Evolutionary conservation across 78 protist genomes (phyloP).

Genomic region (Bigelowiella natans): DNA sequence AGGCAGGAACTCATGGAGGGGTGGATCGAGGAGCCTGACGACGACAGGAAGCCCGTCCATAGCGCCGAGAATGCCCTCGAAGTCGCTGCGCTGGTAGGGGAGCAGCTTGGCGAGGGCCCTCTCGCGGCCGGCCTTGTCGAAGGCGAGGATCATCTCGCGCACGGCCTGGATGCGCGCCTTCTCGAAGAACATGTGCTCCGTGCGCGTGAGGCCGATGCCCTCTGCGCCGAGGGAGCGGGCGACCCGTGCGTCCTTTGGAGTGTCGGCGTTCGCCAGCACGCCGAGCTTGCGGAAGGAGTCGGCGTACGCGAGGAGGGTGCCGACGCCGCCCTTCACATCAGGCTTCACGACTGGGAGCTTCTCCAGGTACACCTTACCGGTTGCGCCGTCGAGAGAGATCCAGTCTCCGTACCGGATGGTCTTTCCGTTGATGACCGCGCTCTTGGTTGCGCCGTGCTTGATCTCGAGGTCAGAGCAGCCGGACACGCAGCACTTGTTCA

Average conservation of each 20-base stretch:
- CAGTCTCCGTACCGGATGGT: conserved; percentile 40
- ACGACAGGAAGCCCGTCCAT: conserved; percentile 53
- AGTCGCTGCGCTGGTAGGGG: conserved; percentile 39
- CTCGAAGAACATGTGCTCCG: conserved; percentile 73
- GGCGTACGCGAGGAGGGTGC: not conserved
- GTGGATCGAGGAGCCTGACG: conserved; percentile 77
- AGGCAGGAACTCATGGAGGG: conserved; percentile 61
- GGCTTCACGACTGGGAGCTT: not conserved
- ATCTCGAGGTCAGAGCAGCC: conserved; percentile 31
- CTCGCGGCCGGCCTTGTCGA: conserved; percentile 17
- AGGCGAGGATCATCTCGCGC: conserved; percentile 60
- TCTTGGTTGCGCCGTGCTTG: not conserved
- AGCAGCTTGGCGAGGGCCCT: conserved; percentile 47
- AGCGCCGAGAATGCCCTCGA: conserved; percentile 37
- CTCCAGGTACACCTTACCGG: conserved; percentile 51
- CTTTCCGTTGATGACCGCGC: conserved; percentile 4
- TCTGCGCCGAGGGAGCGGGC: conserved; percentile 26
- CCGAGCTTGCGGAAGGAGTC: not conserved
- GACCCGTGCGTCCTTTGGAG: conserved; percentile 43
- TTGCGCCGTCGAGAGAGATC: conserved; percentile 59
- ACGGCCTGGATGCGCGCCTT: conserved; percentile 33
- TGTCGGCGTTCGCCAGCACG: conserved; percentile 56
- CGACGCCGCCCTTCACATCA: not conserved
- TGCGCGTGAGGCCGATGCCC: conserved; percentile 54
- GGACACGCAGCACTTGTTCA: conserved; percentile 62